Evolutionary conservation across 805 yeast genomes (phyloP).

Genomic region (Metschnikowia lunata): DNA sequence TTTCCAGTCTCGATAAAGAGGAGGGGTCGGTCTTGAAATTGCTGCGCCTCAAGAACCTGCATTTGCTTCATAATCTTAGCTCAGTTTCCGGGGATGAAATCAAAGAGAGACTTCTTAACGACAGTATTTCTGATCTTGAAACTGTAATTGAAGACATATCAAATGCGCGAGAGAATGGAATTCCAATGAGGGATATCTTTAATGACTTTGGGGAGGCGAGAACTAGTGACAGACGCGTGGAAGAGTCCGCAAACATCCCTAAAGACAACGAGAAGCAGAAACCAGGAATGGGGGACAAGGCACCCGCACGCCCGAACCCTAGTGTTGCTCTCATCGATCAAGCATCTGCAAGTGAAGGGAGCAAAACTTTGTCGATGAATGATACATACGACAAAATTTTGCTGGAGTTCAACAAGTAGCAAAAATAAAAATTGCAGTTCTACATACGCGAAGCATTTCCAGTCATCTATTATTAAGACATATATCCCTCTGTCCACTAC

Average conservation of each 20-base stretch:
- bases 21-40: slow-evolving; percentile 42
- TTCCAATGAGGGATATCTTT: slow-evolving; percentile 21
- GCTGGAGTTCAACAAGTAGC: slow-evolving; percentile 11
- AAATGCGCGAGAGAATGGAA: slow-evolving; percentile 29
- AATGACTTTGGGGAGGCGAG: no score
- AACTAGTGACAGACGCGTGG: no score
- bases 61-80: slow-evolving; percentile 11
- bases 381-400: slow-evolving; percentile 22
- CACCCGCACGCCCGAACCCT: no score
- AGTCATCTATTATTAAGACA: background rate
- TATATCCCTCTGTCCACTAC: no score
- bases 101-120: slow-evolving; percentile 27
- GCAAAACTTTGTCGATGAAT: slow-evolving; percentile 4
- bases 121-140: slow-evolving; percentile 32
- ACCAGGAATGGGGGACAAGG: no score
- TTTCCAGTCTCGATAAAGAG: slow-evolving; percentile 33
- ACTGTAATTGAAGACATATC: slow-evolving; percentile 29
- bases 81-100: slow-evolving; percentile 37
- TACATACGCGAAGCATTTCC: no score
- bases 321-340: no score
- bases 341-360: background rate
- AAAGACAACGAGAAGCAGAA: no score
- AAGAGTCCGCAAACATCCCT: no score
- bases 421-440: no score
- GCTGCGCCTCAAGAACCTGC: slow-evolving; percentile 18